Base-by-base conservation (phyloP, 1,139 yeast genomes). In the Pichia sp. region DNA sequence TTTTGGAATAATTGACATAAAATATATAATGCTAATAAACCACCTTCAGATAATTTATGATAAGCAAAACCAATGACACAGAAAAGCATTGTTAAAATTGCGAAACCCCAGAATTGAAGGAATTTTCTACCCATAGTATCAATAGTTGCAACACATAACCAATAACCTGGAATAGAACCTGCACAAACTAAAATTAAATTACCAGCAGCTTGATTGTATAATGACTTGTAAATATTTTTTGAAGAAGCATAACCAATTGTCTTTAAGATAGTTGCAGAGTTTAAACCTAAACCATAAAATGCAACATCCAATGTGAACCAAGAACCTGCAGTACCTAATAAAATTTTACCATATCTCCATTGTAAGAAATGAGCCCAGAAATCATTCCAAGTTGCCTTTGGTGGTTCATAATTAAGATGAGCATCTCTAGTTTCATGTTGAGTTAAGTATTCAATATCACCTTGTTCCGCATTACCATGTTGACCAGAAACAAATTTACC, bases 231-330 rank as follows among this genome's bases (percentile, higher is more conserved):
- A 58, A 83, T 75, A 67, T 84, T 79, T 53, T 72, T 61, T 40
- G 76, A 72, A 53, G 82, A 73, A 53, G 95, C 83, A 69, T 75
- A 81, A 71, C 92, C 94, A 63, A 90, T 87, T 57, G 95, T 81
- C 70, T 83, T 81, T 70, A 94, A 84, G 59, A 86, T 86, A 53
- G 77, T 73, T 36, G 94, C 82, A 59, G 89, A 73, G 74, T 86
- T 86, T 64, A 86, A 78, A 68, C 86, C 83, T 63, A 86, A 74
- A 70, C 96, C 95, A 68, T 92, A 92, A 76, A 81, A 89, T 53
- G 97, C 96, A 66, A 92, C 87, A 75, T 92, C 98, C 70, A 90
- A 79, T 74, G 83, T 75, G 75, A 90, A 90, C 98, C 98, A 92
- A 45, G 95, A 83, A 68, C 90, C 94, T 57, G 97, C 95, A 61